Evolutionary conservation across 805 yeast species (phyloP), one percentile per base, ranked within the genome.

Genomic region (Novakomyces olei): DNA sequence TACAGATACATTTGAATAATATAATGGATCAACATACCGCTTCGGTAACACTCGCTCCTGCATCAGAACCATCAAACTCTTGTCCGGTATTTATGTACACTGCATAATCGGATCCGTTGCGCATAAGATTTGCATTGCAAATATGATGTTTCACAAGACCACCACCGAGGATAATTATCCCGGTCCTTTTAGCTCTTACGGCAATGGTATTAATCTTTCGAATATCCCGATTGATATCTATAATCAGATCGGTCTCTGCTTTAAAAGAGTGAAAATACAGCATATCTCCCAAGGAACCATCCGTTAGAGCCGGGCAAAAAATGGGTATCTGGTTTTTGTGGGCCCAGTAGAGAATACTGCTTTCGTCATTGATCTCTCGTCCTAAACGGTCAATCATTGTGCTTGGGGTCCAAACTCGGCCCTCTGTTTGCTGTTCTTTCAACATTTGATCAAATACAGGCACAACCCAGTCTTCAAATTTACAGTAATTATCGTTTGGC

Each of bases 281-380:
- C 99, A 88, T 88, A 51, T 88, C 99, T 42, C 99, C 99, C 46
- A 88, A 77, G 29, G 94, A 80, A 15, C 99, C 99, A 57, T 88
- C 99, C 4, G 99, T 88, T 37, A 88, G 60, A 2, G 96, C 88
- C 15, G 99, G 99, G 54, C 96, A 88, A 57, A 88, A 88, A 26
- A 88, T 69, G 12, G 99, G 99, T 39, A 88, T 88, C 47, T 81
- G 57, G 60, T 88, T 88, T 57, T 88, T 85, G 60, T 88, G 91
- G 20, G 95, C 93, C 96, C 98, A 91, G 57, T 85, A 88, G 29
- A 85, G 63, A 3, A 88, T 96, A 4, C 93, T 78, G 28, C 75
- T 61, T 54, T 88, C 96, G 53, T 88, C 85, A 50, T 88, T 67
- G 51, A 88, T 85, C 55, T 88, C 98, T 49, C 80, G 74, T 41